Evolutionary conservation across 768 basidiomycete species (phyloP), one percentile per base, ranked within the genome.

Genomic region (Macrolepiota fuliginosa): DNA sequence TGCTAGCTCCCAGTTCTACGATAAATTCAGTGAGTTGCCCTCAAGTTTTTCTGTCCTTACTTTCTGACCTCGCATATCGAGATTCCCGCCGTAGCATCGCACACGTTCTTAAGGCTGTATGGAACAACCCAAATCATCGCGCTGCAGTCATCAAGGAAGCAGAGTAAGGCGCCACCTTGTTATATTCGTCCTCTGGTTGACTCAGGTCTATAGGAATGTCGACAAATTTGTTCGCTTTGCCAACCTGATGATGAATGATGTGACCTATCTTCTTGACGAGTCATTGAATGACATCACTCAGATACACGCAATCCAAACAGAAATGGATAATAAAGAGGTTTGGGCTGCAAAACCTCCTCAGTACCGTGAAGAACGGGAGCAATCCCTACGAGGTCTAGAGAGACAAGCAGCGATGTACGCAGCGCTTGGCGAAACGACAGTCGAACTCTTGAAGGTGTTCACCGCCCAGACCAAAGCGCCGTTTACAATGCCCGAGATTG

Each of bases 201-300:
- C 40, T 61, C 22, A 24, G n/a, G 57, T 51, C 49, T 54, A 19
- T 62, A 96, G 92, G 64, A 86, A 94, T 70, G 88, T 92, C 52
- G 94, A 97, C 67, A 91, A 92, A 74, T 98, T 98, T 72, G 89
- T 98, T 56, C 88, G 89, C 59, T 98, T 99, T 73, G 84, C 96
- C 76, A 98, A 99, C 76, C 80, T 98, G 68, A 91, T 98, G 86
- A 97, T 98, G 79, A 98, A 97, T 81, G 97, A 99, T 68, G 94
- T 96, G 58, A 98, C 96, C 9, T 98, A 95, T 74, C 90, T 98
- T 56, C 88, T 99, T 83, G 95, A 98, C 71, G 97, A 99, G 69
- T 96, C 94, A 9, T 80, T 98, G 52, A 87, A 87, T 67, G 92
- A 96, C 64, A 81, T 99, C 54, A 81, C 86, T 11, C 92, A 96